Evolutionary conservation across 768 basidiomycete genomes (phyloP).

Genomic region (Podaxis pistillaris): DNA sequence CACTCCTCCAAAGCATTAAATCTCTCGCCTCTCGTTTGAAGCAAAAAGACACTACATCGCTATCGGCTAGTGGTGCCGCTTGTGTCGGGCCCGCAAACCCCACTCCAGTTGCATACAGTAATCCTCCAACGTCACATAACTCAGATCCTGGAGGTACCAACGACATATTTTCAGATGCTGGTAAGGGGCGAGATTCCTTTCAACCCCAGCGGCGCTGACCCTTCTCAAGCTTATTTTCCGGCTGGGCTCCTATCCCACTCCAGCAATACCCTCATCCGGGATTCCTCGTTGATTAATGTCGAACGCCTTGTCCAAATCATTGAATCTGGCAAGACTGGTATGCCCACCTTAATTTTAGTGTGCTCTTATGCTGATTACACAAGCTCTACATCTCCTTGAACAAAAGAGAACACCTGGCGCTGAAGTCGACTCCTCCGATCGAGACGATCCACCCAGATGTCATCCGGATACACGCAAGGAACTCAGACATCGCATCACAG

Average conservation of each 20-base stretch:
- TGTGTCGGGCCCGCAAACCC: too few relatives aligned
- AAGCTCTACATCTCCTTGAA: background rate
- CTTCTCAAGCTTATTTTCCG: background rate
- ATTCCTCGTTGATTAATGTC: background rate
- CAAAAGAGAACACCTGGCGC: background rate
- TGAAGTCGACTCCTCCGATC: background rate
- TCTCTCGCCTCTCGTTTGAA: too few relatives aligned
- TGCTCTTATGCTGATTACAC: background rate
- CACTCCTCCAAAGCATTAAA: too few relatives aligned
- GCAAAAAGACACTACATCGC: too few relatives aligned
- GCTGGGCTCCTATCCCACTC: background rate
- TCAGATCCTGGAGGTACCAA: background rate
- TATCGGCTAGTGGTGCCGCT: too few relatives aligned
- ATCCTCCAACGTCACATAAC: too few relatives aligned
- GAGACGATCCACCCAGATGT: background rate
- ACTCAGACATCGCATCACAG: background rate
- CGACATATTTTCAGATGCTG: background rate
- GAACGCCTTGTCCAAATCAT: background rate
- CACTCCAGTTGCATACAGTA: too few relatives aligned
- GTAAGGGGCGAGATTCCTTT: background rate
- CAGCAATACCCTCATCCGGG: background rate
- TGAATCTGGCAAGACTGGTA: background rate
- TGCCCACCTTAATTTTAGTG: background rate
- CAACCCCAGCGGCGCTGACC: background rate
- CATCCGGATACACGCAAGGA: background rate